Conservation (phyloP, 148 eudicot genomes). For the Camellia granthamiana region DNA sequence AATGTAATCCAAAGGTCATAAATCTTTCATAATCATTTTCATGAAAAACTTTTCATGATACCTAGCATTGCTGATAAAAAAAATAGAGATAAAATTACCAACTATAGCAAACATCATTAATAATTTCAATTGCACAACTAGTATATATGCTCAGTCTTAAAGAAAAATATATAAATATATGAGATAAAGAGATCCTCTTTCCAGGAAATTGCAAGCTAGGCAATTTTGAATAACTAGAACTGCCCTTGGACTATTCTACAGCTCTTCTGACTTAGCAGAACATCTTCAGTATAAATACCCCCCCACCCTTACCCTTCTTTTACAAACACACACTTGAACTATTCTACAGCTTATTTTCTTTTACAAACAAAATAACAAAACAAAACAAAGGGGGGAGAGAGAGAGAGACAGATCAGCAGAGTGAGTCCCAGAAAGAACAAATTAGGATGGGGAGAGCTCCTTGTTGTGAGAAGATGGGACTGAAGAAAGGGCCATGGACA, state of each 20-base stretch:
- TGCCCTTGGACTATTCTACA: neutral
- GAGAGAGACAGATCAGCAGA: slow-evolving; percentile 5
- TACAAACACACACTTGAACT: neutral
- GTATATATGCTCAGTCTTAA: too few species aligned
- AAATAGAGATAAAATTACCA: too few species aligned
- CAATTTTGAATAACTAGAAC: neutral
- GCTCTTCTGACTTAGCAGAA: neutral
- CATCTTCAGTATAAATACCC: slow-evolving; percentile 5
- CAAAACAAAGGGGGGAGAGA: slow-evolving; percentile 14
- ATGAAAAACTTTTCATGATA: too few species aligned
- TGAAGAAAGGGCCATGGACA: slow-evolving; percentile 71
- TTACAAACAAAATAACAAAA: too few species aligned
- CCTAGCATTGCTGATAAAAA: too few species aligned
- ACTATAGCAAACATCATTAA: too few species aligned
- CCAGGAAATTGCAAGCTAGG: slow-evolving; percentile 12
- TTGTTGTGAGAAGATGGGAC: slow-evolving; percentile 64
- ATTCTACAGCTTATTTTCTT: too few species aligned
- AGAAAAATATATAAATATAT: too few species aligned
- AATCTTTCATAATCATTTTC: too few species aligned
- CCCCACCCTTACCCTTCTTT: neutral
- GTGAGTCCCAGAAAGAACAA: neutral
- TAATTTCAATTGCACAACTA: too few species aligned
- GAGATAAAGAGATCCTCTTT: neutral
- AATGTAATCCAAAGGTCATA: too few species aligned
- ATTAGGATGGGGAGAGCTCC: slow-evolving; percentile 62